These are phyloP conservation scores for Diaporthe destruens DNA, from an alignment of 2,329 filamentous ascomycete species.

Conservation along the genomic window DNA sequence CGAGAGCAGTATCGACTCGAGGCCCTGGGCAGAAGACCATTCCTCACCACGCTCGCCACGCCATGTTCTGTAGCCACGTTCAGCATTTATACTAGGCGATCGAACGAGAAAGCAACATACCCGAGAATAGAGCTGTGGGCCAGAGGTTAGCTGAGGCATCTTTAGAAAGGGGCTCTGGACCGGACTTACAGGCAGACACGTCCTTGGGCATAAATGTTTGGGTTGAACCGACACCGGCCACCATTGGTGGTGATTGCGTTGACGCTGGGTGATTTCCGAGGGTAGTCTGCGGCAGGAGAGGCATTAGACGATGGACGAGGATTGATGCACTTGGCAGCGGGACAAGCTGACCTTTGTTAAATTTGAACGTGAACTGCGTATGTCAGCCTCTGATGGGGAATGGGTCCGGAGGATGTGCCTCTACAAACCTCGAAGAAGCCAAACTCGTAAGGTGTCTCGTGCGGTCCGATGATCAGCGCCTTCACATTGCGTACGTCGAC, in stretches of 20 bases:
- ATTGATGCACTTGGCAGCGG: not conserved
- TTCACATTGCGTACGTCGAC: constrained; percentile 89
- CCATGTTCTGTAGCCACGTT: constrained; percentile 79
- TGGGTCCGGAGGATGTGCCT: not conserved
- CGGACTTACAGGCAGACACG: constrained; percentile 88
- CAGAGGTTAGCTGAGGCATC: not conserved
- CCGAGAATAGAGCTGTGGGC: constrained; percentile 81
- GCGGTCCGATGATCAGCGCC: constrained; percentile 90
- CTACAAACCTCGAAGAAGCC: constrained; percentile 89
- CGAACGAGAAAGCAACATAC: constrained; percentile 59
- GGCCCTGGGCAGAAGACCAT: constrained; percentile 95
- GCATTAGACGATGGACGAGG: constrained; percentile 16
- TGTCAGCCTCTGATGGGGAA: constrained; percentile 46
- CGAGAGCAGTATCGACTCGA: constrained; percentile 93
- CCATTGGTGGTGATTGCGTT: constrained; percentile 86
- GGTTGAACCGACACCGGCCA: constrained; percentile 92
- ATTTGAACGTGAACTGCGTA: constrained; percentile 79
- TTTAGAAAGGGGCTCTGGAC: not conserved
- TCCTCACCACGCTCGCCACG: constrained; percentile 89
- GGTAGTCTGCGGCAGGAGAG: constrained; percentile 77
- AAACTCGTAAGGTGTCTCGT: constrained; percentile 95
- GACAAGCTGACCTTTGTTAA: constrained; percentile 74
- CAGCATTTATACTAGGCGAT: constrained; percentile 40
- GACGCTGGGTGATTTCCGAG: constrained; percentile 72
- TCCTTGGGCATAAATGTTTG: constrained; percentile 92